Base-by-base conservation (phyloP, 768 basidiomycete genomes). In the Serendipita sp. region DNA sequence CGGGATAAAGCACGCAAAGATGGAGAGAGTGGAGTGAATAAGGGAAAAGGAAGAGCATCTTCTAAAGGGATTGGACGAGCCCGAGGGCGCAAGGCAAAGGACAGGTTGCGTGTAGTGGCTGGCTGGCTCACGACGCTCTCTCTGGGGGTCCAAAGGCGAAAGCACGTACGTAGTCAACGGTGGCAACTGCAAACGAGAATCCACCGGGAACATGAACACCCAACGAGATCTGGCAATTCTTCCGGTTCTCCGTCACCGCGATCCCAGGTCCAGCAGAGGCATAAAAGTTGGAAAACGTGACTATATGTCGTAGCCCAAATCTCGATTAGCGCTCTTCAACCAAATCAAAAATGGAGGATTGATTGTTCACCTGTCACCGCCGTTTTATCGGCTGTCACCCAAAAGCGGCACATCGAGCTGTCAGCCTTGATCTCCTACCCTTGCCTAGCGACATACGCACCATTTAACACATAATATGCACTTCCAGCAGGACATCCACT, bases 211-310 rank as follows among this genome's bases (percentile, higher is more conserved):
- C 56, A 36, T 35, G 8, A 36, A 60, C 56, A 35, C 56, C 56
- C 23, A 60, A 28, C 8, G 56, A 32, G 56, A 60, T 23, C 28
- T 60, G 35, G 28, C 56, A 60, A 35, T 4, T 32, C 56, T 60
- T 60, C 3, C 56, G n/a, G 56, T 30, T 36, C 28, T 60, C 56
- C 3, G 56, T 28, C 8, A 60, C n/a, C 10, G n/a, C 5, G 35
- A 60, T n/a, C 4, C 34, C 56, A 35, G 56, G 56, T 4, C 56
- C 56, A 36, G 56, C 56, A n/a, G 16, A 35, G 7, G 56, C 56
- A 35, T 60, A 60, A 36, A 60, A 60, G 56, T 60, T 60, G 35
- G 28, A 32, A 35, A 60, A 60, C 23, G 56, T 60, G n/a, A 60
- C 48, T 51, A 16, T 7, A 51, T 4, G n/a, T 51, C 38, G 13